Conservation (phyloP, 108 stramenopile genomes). For the Hondaea fermentalgiana region DNA sequence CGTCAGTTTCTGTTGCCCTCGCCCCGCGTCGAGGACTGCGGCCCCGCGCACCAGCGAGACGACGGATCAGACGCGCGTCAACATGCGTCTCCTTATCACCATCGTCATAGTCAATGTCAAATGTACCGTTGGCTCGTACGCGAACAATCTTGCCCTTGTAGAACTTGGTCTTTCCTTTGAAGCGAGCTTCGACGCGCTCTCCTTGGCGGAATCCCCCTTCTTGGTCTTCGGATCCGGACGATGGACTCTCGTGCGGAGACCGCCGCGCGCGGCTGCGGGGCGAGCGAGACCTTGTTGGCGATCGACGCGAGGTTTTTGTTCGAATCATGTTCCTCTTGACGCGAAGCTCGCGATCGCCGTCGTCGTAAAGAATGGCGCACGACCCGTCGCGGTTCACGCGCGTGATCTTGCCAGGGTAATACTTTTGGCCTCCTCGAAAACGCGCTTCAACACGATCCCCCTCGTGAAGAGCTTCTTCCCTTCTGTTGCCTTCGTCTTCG, state of each 20-base stretch:
- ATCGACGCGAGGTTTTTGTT: background rate
- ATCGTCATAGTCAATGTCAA: constrained; percentile 41
- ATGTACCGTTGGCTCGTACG: constrained; percentile 44
- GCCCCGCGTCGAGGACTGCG: background rate
- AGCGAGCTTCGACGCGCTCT: constrained; percentile 32
- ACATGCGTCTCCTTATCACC: constrained; percentile 21
- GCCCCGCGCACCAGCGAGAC: background rate
- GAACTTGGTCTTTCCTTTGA: constrained; percentile 27
- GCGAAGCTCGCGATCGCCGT: constrained; percentile 14
- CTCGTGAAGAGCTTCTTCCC: background rate
- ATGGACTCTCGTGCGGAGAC: no score
- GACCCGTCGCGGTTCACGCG: constrained; percentile 23
- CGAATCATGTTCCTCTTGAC: constrained; percentile 7
- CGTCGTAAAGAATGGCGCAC: constrained; percentile 22
- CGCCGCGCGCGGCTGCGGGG: background rate
- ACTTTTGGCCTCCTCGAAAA: background rate
- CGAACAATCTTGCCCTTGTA: constrained; percentile 34
- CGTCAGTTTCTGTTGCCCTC: background rate
- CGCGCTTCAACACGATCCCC: constrained; percentile 25
- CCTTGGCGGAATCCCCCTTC: constrained; percentile 19
- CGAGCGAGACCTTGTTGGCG: background rate
- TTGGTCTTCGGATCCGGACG: background rate
- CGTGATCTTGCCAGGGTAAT: background rate
- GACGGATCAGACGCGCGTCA: background rate
- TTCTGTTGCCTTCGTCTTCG: background rate